These are phyloP conservation scores for Polyporus tsugae DNA, from an alignment of 1,284 basidiomycete species.

Conservation along the genomic window DNA sequence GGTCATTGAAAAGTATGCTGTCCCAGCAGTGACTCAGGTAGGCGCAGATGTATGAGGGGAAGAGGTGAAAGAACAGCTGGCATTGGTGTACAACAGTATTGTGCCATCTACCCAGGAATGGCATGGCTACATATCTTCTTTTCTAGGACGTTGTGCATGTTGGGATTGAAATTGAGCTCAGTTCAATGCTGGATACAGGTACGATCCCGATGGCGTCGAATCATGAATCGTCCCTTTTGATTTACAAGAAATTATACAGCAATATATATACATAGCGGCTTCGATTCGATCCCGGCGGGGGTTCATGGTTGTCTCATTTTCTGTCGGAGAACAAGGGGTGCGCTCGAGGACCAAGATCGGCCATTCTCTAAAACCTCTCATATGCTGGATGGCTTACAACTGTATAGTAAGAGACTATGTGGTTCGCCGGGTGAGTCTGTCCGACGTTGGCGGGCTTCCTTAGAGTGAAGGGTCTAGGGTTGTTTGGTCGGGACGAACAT, in stretches of 20 bases:
- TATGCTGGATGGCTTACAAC: too few relatives aligned
- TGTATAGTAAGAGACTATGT: too few relatives aligned
- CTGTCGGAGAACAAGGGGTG: too few relatives aligned
- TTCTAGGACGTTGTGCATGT: neutral
- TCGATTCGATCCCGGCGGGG: too few relatives aligned
- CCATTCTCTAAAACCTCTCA: too few relatives aligned
- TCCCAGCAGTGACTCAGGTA: constrained; percentile 16
- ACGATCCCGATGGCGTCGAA: neutral
- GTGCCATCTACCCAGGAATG: neutral
- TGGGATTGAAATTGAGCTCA: neutral
- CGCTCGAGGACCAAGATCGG: too few relatives aligned
- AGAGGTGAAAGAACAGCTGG: neutral
- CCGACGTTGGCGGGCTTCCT: too few relatives aligned
- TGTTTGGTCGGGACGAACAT: too few relatives aligned
- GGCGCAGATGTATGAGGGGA: constrained; percentile 27
- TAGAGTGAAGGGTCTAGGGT: too few relatives aligned
- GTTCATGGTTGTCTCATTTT: too few relatives aligned
- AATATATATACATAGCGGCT: too few relatives aligned
- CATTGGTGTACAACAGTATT: neutral
- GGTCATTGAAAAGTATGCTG: constrained; percentile 61
- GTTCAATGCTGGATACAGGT: neutral
- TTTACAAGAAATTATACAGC: neutral
- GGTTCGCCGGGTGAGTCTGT: too few relatives aligned
- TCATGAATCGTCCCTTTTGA: neutral
- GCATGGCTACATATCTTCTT: neutral